A percentile compares a stretch with the other conserved stretches of the same genome.
Conservation (phyloP, 148 eudicot species). For the Silene latifolia region DNA sequence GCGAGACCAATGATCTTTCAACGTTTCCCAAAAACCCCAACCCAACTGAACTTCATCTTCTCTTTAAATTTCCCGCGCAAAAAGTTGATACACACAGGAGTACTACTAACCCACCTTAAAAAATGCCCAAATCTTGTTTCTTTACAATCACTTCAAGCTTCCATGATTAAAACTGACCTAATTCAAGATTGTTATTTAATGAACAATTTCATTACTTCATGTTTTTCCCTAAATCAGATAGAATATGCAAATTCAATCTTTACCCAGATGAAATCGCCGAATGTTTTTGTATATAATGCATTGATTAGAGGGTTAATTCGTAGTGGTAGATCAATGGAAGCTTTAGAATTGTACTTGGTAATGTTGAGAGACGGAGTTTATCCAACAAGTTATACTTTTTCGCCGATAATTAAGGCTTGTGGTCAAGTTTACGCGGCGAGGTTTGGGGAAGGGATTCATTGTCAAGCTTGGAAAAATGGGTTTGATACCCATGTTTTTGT, state of each 20-base stretch:
- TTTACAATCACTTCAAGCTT: constrained; percentile 44
- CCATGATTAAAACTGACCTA: constrained; percentile 45
- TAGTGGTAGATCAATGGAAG: constrained; percentile 41
- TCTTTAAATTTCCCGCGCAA: constrained; percentile 5
- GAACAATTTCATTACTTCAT: constrained; percentile 55
- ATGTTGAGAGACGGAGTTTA: constrained; percentile 39
- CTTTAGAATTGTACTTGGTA: constrained; percentile 41
- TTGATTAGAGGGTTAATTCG: constrained; percentile 51
- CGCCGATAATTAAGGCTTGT: constrained; percentile 60
- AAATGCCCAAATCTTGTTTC: constrained; percentile 38
- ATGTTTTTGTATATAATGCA: constrained; percentile 61
- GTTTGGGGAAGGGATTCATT: constrained; percentile 52
- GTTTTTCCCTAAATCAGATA: constrained; percentile 39
- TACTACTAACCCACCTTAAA: constrained; percentile 29
- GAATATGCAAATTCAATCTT: constrained; percentile 48
- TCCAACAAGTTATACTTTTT: constrained; percentile 62
- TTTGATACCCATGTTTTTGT: constrained; percentile 50
- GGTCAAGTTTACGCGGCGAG: constrained; percentile 12
- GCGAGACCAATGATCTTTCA: constrained; percentile 12
- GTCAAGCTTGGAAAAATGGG: constrained; percentile 62
- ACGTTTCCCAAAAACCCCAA: neutral
- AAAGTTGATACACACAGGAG: constrained; percentile 21
- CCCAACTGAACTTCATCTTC: neutral
- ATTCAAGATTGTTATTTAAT: constrained; percentile 53
- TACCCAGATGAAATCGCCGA: constrained; percentile 49